Percentiles rank a stretch among this genome's conserved stretches.
These are phyloP conservation scores for Fulvia fulva DNA, from an alignment of 2,329 filamentous ascomycete species.

Conservation along the genomic window DNA sequence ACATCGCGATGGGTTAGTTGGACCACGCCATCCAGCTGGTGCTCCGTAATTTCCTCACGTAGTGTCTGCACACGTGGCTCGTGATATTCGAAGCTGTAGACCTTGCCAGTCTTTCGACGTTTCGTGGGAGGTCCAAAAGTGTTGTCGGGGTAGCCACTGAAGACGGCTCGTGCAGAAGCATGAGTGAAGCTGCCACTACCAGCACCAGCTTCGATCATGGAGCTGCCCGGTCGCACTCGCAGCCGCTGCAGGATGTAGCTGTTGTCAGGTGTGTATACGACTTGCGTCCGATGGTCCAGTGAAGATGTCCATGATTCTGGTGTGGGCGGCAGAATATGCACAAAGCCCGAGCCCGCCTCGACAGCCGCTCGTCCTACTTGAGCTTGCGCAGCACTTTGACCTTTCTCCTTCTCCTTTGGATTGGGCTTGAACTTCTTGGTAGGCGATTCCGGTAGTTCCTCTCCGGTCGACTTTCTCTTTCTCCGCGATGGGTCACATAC, in stretches of 20 bases:
- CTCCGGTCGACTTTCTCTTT: constrained; percentile 45
- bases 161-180: constrained; percentile 70
- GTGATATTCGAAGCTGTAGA: constrained; percentile 82
- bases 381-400: constrained; percentile 26
- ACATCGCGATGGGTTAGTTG: constrained; percentile 75
- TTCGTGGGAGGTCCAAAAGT: constrained; percentile 8
- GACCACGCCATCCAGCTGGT: constrained; percentile 63
- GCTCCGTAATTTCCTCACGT: constrained; percentile 63
- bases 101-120: constrained; percentile 54
- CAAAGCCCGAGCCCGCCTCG: constrained; percentile 63
- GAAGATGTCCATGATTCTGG: constrained; percentile 80
- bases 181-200: constrained; percentile 83
- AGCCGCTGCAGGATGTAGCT: constrained; percentile 78
- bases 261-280: constrained; percentile 83
- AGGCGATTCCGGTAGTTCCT: constrained; percentile 17
- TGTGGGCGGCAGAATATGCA: constrained; percentile 73
- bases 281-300: constrained; percentile 76
- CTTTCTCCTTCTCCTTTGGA: constrained; percentile 22
- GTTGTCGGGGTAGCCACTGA: constrained; percentile 58
- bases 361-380: constrained; percentile 42
- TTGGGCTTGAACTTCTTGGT: constrained; percentile 34
- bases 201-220: constrained; percentile 74
- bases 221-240: constrained; percentile 66
- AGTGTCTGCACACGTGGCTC: constrained; percentile 67
- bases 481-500: constrained; percentile 11